Percentiles rank a stretch among this genome's conserved stretches.
Conservation (phyloP, 306 rosid species). For the Acacia crassicarpa region DNA sequence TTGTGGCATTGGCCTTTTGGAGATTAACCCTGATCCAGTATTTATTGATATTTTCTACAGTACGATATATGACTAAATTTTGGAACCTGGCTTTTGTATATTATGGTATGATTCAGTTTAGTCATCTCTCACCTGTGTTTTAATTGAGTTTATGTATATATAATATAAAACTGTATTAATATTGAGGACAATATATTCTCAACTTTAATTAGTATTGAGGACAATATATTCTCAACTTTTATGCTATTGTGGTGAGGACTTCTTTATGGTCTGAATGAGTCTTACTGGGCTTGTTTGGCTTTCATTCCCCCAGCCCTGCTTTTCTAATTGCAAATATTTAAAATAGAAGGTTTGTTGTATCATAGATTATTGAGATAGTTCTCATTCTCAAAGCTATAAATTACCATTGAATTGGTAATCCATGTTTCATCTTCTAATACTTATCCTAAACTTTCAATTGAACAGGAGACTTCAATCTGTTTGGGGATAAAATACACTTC, state of each 20-base stretch:
- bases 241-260: not conserved
- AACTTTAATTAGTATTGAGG: not conserved
- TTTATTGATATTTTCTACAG: not conserved
- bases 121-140: not conserved
- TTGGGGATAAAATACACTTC: slow-evolving; percentile 57
- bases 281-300: slow-evolving; percentile 7
- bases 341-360: not conserved
- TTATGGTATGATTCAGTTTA: not conserved
- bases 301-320: too few relatives aligned
- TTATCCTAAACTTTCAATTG: slow-evolving; percentile 33
- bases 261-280: not conserved
- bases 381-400: slow-evolving; percentile 8
- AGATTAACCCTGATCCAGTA: not conserved
- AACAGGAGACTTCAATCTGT: slow-evolving; percentile 69
- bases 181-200: not conserved
- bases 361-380: slow-evolving; percentile 1
- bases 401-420: not conserved
- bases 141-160: not conserved
- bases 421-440: slow-evolving; percentile 13
- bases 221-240: not conserved
- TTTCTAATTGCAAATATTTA: not conserved
- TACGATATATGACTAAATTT: not conserved
- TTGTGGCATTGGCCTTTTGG: not conserved
- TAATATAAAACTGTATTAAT: not conserved
- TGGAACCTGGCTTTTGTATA: not conserved